Percentiles rank a stretch among this genome's conserved stretches.
These are phyloP conservation scores for Fusarium goolgardi DNA, from an alignment of 2,329 filamentous ascomycete species.

Conservation along the genomic window DNA sequence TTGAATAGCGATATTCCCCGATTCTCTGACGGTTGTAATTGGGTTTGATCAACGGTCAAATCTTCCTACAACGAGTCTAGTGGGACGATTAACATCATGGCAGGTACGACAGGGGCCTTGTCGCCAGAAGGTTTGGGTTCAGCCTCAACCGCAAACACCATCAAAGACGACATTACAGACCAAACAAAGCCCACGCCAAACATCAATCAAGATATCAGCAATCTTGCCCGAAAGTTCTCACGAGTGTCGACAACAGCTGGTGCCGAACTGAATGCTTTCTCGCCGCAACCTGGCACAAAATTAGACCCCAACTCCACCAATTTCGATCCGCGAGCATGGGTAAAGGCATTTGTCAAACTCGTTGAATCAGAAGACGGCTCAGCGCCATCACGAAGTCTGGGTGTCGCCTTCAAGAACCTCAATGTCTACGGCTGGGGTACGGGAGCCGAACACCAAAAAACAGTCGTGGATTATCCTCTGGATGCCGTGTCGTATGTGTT, in stretches of 20 bases:
- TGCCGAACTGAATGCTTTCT: conserved; percentile 35
- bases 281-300: conserved; percentile 33
- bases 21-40: background rate
- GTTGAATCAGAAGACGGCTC: conserved; percentile 44
- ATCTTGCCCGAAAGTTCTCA: conserved; percentile 31
- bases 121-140: conserved; percentile 1
- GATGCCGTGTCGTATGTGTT: conserved; percentile 20
- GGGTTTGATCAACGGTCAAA: background rate
- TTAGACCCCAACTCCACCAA: conserved; percentile 45
- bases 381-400: conserved; percentile 41
- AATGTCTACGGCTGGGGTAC: conserved; percentile 47
- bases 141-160: conserved; percentile 17
- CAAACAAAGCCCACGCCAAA: background rate
- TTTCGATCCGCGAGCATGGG: conserved; percentile 47
- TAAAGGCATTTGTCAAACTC: conserved; percentile 44
- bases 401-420: conserved; percentile 46
- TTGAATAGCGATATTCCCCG: background rate
- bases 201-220: conserved; percentile 16
- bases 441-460: conserved; percentile 44
- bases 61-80: background rate
- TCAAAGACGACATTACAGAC: background rate
- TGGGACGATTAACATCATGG: background rate
- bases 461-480: conserved; percentile 39
- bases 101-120: conserved; percentile 3
- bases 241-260: conserved; percentile 27